Evolutionary conservation across 441 rosid genomes (phyloP), one percentile per base, ranked within the genome.

Genomic region (Sinapis alba): DNA sequence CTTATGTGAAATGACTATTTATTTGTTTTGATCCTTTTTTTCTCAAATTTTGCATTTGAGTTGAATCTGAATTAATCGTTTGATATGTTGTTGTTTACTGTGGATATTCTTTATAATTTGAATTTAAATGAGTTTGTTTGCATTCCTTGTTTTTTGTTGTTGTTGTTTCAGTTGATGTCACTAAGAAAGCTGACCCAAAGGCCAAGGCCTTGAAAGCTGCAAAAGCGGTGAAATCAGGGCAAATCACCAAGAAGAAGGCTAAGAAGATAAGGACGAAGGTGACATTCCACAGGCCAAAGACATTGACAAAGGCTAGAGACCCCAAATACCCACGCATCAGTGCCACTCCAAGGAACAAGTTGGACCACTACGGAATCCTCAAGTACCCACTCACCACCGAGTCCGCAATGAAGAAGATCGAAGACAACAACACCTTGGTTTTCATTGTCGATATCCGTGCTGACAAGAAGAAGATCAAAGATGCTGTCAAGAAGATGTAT

Each of bases 391-490:
- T 86, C 5, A 86, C 90, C 19, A 86, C 88, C 0, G 90, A 86
- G 68, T 84, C 88, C 0, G 90, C 90, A 9, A 86, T 86, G 90
- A 86, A 84, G 82, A 86, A 86, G 73, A 86, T 86, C 1, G 90
- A 86, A 76, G 90, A 86, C 75, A 84, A 86, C 72, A 86, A 84
- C 75, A 83, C 90, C n/a, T 71, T 86, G 43, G 88, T 86, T 64
- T 86, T 86, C 82, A 84, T 86, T 54, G 88, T 86, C 18, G 90
- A 86, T 67, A 82, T 84, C 7, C 84, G 86, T 63, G 90, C 90
- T 23, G 88, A 84, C 73, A 86, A 86, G 82, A 83, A 78, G 78
- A 86, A 82, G 78, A 86, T 86, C 15, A 86, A 85, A 30, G 81
- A 77, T 75, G 88, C 90, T 0, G 88, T 86, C 51, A 86, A 83